phyloP scores from a whole-genome alignment of 1,139 yeast genomes.

The Saccharomycopsis phalli region DNA sequence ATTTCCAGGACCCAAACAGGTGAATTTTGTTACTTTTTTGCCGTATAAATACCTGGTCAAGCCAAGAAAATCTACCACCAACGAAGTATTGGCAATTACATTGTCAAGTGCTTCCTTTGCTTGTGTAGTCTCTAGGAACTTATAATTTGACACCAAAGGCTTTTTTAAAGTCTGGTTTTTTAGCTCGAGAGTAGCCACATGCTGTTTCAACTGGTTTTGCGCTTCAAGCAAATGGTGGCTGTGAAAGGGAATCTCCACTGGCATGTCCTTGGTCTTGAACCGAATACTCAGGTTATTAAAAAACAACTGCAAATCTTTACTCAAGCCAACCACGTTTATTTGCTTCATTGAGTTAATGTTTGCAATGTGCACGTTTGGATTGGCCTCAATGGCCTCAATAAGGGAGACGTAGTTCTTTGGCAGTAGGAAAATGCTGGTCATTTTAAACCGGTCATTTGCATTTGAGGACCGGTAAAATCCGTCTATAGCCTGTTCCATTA shows the following conservation, averaged over 20 bases:
- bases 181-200: constrained; percentile 7
- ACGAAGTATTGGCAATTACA: constrained; percentile 14
- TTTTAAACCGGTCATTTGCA: constrained; percentile 22
- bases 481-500: constrained; percentile 26
- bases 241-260: constrained; percentile 43
- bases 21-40: constrained; percentile 11
- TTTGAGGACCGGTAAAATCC: constrained; percentile 6
- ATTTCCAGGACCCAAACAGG: constrained; percentile 16
- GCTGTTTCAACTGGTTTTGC: constrained; percentile 28
- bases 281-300: constrained; percentile 23
- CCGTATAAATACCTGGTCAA: too few relatives aligned
- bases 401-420: constrained; percentile 23
- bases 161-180: constrained; percentile 1
- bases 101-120: constrained; percentile 7
- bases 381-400: constrained; percentile 13
- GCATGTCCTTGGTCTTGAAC: constrained; percentile 28
- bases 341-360: constrained; percentile 30
- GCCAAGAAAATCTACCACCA: constrained; percentile 17
- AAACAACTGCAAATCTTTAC: neutral
- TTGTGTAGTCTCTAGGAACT: constrained; percentile 3
- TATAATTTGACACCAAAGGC: constrained; percentile 15
- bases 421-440: constrained; percentile 27
- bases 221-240: constrained; percentile 29
- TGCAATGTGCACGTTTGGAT: constrained; percentile 23
- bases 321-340: constrained; percentile 27